Evolutionary conservation across 1,139 yeast genomes (phyloP).

Genomic region (Saccharomycopsis phalli): DNA sequence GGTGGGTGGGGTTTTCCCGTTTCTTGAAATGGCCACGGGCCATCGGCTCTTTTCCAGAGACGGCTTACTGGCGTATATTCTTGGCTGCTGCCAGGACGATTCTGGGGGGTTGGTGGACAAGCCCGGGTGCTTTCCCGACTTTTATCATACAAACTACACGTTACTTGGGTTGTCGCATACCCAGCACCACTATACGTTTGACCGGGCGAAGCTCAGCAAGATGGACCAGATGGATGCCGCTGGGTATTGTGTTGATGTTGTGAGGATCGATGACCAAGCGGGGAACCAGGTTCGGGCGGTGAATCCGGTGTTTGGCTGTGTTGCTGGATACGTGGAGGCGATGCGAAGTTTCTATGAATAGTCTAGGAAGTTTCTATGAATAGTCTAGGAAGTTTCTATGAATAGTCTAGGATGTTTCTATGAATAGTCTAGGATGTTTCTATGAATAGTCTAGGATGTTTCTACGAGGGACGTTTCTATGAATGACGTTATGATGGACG

Average conservation of each 20-base stretch:
- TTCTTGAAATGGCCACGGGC: slow-evolving; percentile 44
- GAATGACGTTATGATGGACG: too few species aligned
- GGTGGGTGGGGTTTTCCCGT: slow-evolving; percentile 75
- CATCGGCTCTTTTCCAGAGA: slow-evolving; percentile 39
- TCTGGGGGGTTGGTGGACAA: slow-evolving; percentile 81
- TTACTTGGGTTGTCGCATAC: slow-evolving; percentile 67
- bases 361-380: too few species aligned
- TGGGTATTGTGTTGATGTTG: slow-evolving; percentile 6
- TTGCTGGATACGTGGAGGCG: background rate
- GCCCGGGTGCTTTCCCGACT: slow-evolving; percentile 75
- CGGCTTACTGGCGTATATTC: slow-evolving; percentile 55
- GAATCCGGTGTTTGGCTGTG: slow-evolving; percentile 3
- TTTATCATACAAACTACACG: slow-evolving; percentile 85
- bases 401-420: too few species aligned
- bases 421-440: too few species aligned
- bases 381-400: too few species aligned
- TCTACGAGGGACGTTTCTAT: too few species aligned
- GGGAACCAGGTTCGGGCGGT: background rate
- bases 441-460: too few species aligned
- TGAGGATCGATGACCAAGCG: background rate
- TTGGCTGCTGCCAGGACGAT: slow-evolving; percentile 65
- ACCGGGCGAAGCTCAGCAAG: slow-evolving; percentile 21
- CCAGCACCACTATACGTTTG: slow-evolving; percentile 41
- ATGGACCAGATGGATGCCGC: slow-evolving; percentile 10
- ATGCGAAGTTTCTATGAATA: background rate